A percentile compares a stretch with the other conserved stretches of the same genome.
Conservation (phyloP, 345 rosid genomes). For the Dipteronia sinensis region DNA sequence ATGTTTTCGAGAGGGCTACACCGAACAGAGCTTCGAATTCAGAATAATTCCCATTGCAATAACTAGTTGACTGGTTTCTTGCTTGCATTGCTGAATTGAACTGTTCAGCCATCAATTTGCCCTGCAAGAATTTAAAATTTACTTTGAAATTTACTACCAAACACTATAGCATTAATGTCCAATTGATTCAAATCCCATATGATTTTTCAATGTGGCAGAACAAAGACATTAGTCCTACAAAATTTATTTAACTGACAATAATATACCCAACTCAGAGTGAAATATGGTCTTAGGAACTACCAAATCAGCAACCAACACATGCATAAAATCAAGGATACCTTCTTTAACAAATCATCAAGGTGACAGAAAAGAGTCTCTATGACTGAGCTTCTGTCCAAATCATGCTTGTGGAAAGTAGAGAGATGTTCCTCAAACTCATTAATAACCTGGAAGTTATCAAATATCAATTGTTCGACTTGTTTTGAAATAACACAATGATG, state of each 20-base stretch:
- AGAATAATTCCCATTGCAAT: conserved; percentile 24
- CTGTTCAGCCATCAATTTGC: conserved; percentile 54
- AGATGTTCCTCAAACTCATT: conserved; percentile 61
- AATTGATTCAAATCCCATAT: background rate
- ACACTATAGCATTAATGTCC: background rate
- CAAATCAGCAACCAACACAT: conserved; percentile 1
- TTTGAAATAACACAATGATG: conserved; percentile 49
- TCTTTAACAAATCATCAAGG: conserved; percentile 49
- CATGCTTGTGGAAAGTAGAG: conserved; percentile 35
- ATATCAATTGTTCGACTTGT: conserved; percentile 45
- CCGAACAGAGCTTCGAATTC: conserved; percentile 38
- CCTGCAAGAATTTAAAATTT: conserved; percentile 44
- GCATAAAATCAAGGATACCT: conserved; percentile 47
- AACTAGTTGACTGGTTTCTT: conserved; percentile 22
- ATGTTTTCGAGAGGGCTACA: conserved; percentile 40
- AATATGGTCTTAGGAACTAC: background rate
- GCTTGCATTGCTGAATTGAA: conserved; percentile 34
- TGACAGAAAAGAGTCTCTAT: conserved; percentile 47
- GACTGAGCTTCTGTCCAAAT: conserved; percentile 47
- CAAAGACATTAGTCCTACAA: background rate
- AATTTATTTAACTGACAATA: background rate
- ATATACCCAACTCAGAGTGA: background rate
- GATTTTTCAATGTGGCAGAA: background rate
- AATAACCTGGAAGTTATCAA: conserved; percentile 62
- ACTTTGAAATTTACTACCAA: background rate